Evolutionary conservation across 768 basidiomycete species (phyloP).

Genomic region (Panaeolus cyanescens): DNA sequence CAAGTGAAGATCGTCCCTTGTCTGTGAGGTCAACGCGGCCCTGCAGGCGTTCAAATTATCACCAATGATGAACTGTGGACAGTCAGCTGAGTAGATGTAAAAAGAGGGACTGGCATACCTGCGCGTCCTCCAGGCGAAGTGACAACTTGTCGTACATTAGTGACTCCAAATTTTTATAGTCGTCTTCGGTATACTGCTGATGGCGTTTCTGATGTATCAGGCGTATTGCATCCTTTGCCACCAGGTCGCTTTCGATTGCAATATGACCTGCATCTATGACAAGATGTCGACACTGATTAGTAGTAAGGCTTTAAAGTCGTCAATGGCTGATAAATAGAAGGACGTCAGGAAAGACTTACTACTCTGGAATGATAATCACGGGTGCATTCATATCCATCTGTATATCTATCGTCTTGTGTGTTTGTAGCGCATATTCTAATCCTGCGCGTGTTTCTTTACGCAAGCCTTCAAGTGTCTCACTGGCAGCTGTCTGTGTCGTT

Average conservation of each 20-base stretch:
- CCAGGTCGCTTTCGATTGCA: conserved; percentile 87
- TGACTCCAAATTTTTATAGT: conserved; percentile 82
- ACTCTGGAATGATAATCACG: conserved; percentile 95
- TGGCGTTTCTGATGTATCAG: conserved; percentile 82
- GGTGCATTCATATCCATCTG: conserved; percentile 97
- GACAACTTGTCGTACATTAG: conserved; percentile 94
- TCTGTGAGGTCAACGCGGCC: conserved; percentile 66
- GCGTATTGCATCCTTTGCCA: conserved; percentile 76
- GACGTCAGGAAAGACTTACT: conserved; percentile 45
- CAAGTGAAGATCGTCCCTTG: conserved; percentile 71
- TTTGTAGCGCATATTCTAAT: conserved; percentile 89
- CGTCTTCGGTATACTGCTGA: conserved; percentile 83
- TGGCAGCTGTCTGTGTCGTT: conserved; percentile 73
- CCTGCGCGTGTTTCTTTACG: conserved; percentile 94
- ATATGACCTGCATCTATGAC: conserved; percentile 97
- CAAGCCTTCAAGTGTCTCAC: conserved; percentile 89
- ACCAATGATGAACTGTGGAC: conserved; percentile 81
- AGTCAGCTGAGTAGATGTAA: conserved; percentile 36
- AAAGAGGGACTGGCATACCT: conserved; percentile 52
- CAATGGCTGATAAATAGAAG: conserved; percentile 5
- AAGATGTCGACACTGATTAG: conserved; percentile 78
- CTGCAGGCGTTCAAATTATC: conserved; percentile 80
- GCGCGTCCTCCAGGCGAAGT: conserved; percentile 83
- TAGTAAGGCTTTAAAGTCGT: conserved; percentile 60
- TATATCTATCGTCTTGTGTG: conserved; percentile 95